Evolutionary conservation across 2,329 filamentous ascomycete species (phyloP).

Genomic region (Nemania diffusa): DNA sequence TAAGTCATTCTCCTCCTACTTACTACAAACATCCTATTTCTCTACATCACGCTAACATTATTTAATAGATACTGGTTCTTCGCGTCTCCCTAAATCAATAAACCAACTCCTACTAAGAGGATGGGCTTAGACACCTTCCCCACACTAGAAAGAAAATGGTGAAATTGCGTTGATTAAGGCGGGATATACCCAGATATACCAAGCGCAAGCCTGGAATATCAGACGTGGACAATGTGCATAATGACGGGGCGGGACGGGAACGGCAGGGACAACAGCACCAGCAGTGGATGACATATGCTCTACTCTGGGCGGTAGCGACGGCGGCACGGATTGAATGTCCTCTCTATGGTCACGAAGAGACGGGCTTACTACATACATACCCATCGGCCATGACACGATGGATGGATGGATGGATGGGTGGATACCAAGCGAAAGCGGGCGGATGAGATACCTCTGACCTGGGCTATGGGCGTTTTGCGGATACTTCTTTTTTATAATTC

Average conservation of each 20-base stretch:
- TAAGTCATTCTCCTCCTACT: conserved; percentile 64
- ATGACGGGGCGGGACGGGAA: conserved; percentile 3
- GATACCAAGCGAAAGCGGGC: conserved; percentile 7
- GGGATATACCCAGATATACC: not conserved
- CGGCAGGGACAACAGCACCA: not conserved
- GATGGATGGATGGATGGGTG: not conserved
- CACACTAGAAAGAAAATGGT: not conserved
- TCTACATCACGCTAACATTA: not conserved
- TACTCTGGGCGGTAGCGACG: not conserved
- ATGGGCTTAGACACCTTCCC: not conserved
- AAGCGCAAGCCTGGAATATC: not conserved
- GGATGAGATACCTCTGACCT: not conserved
- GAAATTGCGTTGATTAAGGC: conserved; percentile 1
- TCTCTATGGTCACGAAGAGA: not conserved
- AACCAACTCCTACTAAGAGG: too few species aligned
- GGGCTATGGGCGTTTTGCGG: not conserved
- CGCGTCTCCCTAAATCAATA: conserved; percentile 23
- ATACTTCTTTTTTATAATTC: conserved; percentile 12
- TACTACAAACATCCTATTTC: not conserved
- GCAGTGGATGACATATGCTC: too few species aligned
- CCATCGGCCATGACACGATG: too few species aligned
- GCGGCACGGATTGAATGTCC: not conserved
- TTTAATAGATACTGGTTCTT: conserved; percentile 48
- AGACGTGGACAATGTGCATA: conserved; percentile 8
- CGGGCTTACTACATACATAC: not conserved